phyloP scores from a whole-genome alignment of 1,139 yeast species.

The Hyphopichia fennica region DNA sequence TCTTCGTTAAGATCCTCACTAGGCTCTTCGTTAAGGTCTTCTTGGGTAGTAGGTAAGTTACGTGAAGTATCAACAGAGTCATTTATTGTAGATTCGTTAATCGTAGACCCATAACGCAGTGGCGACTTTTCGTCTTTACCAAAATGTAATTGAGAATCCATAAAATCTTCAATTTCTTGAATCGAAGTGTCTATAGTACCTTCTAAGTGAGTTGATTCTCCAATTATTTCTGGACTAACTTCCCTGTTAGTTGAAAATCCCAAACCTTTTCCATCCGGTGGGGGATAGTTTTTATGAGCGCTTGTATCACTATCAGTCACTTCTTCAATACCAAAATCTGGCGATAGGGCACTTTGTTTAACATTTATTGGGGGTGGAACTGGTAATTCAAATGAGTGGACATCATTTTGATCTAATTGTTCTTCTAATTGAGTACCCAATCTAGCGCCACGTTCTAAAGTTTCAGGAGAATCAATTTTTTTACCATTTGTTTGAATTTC shows the following conservation, averaged over 20 bases:
- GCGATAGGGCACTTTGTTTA: conserved; percentile 12
- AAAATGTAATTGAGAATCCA: conserved; percentile 36
- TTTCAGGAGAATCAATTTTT: conserved; percentile 15
- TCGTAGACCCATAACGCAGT: background rate
- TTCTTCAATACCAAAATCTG: conserved; percentile 44
- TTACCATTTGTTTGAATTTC: background rate
- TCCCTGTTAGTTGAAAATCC: conserved; percentile 8
- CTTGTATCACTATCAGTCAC: conserved; percentile 31
- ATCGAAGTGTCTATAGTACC: conserved; percentile 31
- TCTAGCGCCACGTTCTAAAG: conserved; percentile 28
- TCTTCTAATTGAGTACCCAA: conserved; percentile 25
- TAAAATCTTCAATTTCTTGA: conserved; percentile 43
- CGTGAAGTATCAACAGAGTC: background rate
- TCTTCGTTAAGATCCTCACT: conserved; percentile 6
- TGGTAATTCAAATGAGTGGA: conserved; percentile 1
- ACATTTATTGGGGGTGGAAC: background rate
- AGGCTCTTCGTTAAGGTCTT: background rate
- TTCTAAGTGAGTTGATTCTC: conserved; percentile 16
- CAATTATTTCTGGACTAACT: conserved; percentile 13
- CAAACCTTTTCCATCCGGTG: conserved; percentile 10
- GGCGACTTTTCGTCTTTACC: conserved; percentile 6
- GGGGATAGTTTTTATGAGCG: conserved; percentile 1
- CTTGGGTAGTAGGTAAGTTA: background rate
- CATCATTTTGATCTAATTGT: conserved; percentile 12
- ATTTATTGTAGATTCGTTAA: background rate